A percentile compares a stretch with the other conserved stretches of the same genome.
phyloP scores from a whole-genome alignment of 148 eudicot genomes.

The Oxyria digyna region DNA sequence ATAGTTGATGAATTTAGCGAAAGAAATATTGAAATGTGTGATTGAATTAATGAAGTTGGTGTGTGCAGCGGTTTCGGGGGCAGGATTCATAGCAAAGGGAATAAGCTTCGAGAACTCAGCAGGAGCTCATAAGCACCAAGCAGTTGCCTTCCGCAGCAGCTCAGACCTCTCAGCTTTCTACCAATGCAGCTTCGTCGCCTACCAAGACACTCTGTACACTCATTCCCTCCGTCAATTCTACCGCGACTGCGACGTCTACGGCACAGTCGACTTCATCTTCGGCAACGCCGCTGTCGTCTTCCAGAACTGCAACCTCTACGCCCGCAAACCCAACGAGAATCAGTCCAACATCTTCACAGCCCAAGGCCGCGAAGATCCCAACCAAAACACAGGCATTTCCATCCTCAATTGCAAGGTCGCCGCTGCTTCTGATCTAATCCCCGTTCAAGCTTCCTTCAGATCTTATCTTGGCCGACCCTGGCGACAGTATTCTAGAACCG shows the following conservation, averaged over 20 bases:
- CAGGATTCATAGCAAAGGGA: conserved; percentile 76
- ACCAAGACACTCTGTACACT: conserved; percentile 84
- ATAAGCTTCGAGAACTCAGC: conserved; percentile 81
- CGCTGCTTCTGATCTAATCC: conserved; percentile 52
- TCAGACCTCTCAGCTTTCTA: conserved; percentile 76
- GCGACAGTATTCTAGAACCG: conserved; percentile 62
- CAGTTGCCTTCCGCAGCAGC: conserved; percentile 63
- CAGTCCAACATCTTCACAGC: conserved; percentile 79
- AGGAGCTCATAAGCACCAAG: conserved; percentile 79
- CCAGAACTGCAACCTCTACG: conserved; percentile 66
- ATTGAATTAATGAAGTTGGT: too few species aligned
- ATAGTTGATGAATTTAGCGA: too few species aligned
- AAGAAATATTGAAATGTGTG: too few species aligned
- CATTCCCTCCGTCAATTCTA: conserved; percentile 87
- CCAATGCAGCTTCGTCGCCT: conserved; percentile 70
- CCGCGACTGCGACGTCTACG: conserved; percentile 80
- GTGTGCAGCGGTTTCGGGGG: conserved; percentile 60
- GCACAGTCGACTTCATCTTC: conserved; percentile 84
- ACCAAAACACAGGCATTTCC: conserved; percentile 81
- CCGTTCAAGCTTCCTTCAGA: conserved; percentile 20
- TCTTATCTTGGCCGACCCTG: conserved; percentile 73
- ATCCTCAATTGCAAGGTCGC: conserved; percentile 48
- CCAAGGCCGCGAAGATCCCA: conserved; percentile 79
- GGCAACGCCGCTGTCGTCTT: conserved; percentile 89
- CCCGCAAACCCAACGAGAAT: conserved; percentile 33